Conservation (phyloP, 257 asterid genomes). For the Primulina tabacum region DNA sequence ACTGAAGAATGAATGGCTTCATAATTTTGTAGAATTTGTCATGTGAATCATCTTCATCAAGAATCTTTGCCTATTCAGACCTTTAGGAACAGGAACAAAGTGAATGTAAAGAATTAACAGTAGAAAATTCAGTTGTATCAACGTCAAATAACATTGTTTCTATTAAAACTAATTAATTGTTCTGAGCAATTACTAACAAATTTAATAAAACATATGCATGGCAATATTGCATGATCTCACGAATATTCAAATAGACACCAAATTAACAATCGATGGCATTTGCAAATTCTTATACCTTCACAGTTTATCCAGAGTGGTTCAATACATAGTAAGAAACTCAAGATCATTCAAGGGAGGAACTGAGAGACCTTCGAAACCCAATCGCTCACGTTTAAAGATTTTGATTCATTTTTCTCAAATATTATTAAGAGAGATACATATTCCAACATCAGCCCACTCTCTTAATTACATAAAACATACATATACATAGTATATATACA, state of each 20-base stretch:
- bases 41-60: constrained; percentile 33
- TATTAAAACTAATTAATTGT: not conserved
- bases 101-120: constrained; percentile 25
- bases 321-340: too few relatives aligned
- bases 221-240: too few relatives aligned
- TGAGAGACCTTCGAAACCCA: too few relatives aligned
- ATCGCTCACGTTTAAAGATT: too few relatives aligned
- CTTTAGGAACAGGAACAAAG: constrained; percentile 42
- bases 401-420: too few relatives aligned
- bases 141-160: not conserved
- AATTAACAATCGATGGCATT: not conserved
- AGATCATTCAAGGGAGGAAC: too few relatives aligned
- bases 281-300: not conserved
- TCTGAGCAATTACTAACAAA: too few relatives aligned
- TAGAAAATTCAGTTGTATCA: constrained; percentile 6
- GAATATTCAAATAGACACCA: not conserved
- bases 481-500: too few relatives aligned
- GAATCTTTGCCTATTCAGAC: constrained; percentile 36
- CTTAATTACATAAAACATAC: too few relatives aligned
- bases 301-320: too few relatives aligned
- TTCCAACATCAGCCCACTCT: too few relatives aligned
- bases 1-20: constrained; percentile 26
- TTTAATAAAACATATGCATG: not conserved
- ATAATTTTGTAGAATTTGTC: constrained; percentile 39
- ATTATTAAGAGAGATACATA: too few relatives aligned